Percentiles rank a stretch among this genome's conserved stretches.
These are phyloP conservation scores for Chytriomyces sp. DNA, from an alignment of 192 early-diverging fungal species.

Conservation along the genomic window DNA sequence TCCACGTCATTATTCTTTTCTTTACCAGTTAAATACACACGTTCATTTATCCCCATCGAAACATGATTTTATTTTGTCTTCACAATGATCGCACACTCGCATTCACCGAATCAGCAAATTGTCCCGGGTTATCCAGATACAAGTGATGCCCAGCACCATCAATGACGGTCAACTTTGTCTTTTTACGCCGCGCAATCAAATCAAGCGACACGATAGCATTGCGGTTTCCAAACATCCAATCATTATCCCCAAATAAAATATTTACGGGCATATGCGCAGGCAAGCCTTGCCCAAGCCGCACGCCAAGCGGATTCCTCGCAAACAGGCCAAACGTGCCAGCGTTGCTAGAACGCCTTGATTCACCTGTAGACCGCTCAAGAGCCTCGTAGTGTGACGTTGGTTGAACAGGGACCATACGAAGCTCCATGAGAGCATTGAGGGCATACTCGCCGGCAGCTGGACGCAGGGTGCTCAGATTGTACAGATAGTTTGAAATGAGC, in stretches of 20 bases:
- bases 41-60: no score
- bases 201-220: conserved; percentile 13
- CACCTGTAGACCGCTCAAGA: neutral
- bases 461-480: conserved; percentile 20
- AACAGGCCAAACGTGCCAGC: conserved; percentile 14
- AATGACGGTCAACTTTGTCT: conserved; percentile 1
- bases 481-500: conserved; percentile 28
- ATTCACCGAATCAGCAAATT: neutral
- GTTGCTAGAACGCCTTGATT: neutral
- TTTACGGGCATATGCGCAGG: conserved; percentile 13
- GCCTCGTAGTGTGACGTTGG: neutral
- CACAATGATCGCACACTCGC: no score
- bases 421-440: conserved; percentile 32
- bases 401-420: neutral
- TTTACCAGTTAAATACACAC: no score
- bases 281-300: neutral
- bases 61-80: no score
- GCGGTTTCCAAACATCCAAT: conserved; percentile 34
- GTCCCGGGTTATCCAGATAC: conserved; percentile 31
- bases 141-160: conserved; percentile 26
- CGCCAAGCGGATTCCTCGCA: conserved; percentile 26
- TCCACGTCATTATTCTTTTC: no score
- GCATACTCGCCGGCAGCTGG: conserved; percentile 35
- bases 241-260: conserved; percentile 27
- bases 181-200: neutral